phyloP scores from a whole-genome alignment of 371 early-diverging fungal genomes.

The Mucor piriformis region DNA sequence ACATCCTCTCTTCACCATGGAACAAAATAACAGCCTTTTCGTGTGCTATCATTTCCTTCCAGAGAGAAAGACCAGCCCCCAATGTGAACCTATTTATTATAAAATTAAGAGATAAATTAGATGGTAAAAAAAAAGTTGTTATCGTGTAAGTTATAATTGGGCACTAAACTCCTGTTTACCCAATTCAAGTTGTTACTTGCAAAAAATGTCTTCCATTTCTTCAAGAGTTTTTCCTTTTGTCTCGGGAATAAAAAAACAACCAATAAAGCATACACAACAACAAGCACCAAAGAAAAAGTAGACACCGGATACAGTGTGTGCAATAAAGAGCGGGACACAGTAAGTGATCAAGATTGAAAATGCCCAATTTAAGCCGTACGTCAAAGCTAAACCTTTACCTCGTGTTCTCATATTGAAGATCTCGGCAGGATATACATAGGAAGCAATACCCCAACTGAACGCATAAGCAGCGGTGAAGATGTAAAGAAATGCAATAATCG shows the following conservation, averaged over 20 bases:
- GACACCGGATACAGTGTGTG: slow-evolving; percentile 59
- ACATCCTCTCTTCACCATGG: not conserved
- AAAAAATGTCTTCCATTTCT: slow-evolving; percentile 49
- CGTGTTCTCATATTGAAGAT: slow-evolving; percentile 57
- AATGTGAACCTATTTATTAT: slow-evolving; percentile 12
- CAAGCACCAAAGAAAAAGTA: slow-evolving; percentile 62
- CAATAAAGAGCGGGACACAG: slow-evolving; percentile 42
- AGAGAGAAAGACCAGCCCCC: not conserved
- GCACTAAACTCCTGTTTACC: not conserved
- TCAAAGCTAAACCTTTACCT: slow-evolving; percentile 44
- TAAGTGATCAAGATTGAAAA: slow-evolving; percentile 52
- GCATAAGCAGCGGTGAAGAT: slow-evolving; percentile 53
- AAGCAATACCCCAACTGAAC: slow-evolving; percentile 54
- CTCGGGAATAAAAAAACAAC: slow-evolving; percentile 59
- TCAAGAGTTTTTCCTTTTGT: slow-evolving; percentile 60
- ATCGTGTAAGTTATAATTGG: too few relatives aligned
- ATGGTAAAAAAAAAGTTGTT: not conserved
- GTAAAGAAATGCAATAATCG: slow-evolving; percentile 47
- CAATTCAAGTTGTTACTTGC: not conserved
- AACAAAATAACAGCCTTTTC: not conserved
- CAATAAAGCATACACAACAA: slow-evolving; percentile 36
- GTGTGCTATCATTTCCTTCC: not conserved
- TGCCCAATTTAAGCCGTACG: slow-evolving; percentile 69
- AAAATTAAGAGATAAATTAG: not conserved
- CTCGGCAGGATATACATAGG: slow-evolving; percentile 72